These are phyloP conservation scores for Xylaria sp. DNA, from an alignment of 2,329 filamentous ascomycete genomes.

Conservation along the genomic window DNA sequence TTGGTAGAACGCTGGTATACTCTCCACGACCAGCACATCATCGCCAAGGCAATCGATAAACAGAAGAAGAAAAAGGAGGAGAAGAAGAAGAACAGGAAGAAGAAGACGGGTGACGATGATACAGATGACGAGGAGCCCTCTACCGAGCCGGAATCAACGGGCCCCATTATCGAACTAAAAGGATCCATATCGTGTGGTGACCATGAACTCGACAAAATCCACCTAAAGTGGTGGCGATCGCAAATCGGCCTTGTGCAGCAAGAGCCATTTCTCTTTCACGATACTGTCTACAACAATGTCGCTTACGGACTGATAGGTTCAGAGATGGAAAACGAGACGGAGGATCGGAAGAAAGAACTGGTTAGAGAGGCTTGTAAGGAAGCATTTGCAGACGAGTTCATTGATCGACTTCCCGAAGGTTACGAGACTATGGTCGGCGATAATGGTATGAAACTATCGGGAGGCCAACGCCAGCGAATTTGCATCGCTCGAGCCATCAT, in stretches of 20 bases:
- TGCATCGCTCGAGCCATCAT: constrained; percentile 82
- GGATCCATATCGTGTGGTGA: constrained; percentile 66
- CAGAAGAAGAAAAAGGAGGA: constrained; percentile 58
- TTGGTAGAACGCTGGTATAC: constrained; percentile 79
- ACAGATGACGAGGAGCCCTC: constrained; percentile 40
- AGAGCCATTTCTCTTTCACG: constrained; percentile 75
- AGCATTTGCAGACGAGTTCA: constrained; percentile 76
- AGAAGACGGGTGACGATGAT: constrained; percentile 47
- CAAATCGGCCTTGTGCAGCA: constrained; percentile 75
- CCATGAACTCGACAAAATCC: constrained; percentile 65
- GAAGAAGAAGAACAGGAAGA: constrained; percentile 52
- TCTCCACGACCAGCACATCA: constrained; percentile 63
- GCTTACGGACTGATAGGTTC: constrained; percentile 67
- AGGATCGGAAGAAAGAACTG: constrained; percentile 67
- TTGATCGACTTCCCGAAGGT: constrained; percentile 70
- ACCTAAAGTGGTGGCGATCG: constrained; percentile 72
- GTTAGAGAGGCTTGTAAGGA: constrained; percentile 73
- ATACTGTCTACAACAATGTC: constrained; percentile 72
- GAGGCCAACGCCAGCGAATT: constrained; percentile 87
- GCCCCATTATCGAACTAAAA: constrained; percentile 59
- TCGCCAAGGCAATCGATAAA: constrained; percentile 62
- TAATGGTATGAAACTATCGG: constrained; percentile 79
- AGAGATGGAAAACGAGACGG: constrained; percentile 63
- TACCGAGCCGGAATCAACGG: constrained; percentile 50
- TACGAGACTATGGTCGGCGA: constrained; percentile 83